phyloP scores from a whole-genome alignment of 2,329 filamentous ascomycete genomes.

The Cladorrhinum sp. region DNA sequence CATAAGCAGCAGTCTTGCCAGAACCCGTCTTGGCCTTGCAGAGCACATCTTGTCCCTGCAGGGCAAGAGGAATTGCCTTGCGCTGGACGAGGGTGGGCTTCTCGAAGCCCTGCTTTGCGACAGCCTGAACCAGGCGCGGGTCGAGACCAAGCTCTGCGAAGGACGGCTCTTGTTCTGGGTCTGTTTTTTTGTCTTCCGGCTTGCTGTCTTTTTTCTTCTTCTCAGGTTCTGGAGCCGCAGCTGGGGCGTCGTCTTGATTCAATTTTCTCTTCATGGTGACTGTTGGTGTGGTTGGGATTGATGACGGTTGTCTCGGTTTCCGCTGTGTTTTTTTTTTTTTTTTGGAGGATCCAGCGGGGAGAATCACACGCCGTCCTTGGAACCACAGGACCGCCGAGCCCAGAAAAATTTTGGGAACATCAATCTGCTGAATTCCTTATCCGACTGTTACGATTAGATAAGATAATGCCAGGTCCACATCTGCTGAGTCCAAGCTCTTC shows the following conservation, averaged over 20 bases:
- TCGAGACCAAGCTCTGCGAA: constrained; percentile 82
- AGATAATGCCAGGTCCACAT: too few relatives aligned
- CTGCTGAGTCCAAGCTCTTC: constrained; percentile 1
- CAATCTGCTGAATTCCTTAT: constrained; percentile 10
- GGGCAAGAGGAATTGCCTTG: constrained; percentile 80
- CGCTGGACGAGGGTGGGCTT: constrained; percentile 86
- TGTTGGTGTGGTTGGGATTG: constrained; percentile 15
- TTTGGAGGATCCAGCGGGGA: neutral
- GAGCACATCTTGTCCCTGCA: constrained; percentile 85
- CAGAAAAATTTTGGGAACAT: constrained; percentile 6
- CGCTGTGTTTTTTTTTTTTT: neutral
- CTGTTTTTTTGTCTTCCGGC: constrained; percentile 6
- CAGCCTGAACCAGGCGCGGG: constrained; percentile 77
- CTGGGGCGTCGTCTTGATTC: constrained; percentile 44
- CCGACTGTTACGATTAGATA: neutral
- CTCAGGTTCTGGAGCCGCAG: constrained; percentile 32
- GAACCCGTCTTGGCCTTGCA: constrained; percentile 93
- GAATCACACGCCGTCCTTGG: neutral
- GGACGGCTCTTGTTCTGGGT: constrained; percentile 41
- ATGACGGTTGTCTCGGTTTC: neutral
- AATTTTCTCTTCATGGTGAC: constrained; percentile 60
- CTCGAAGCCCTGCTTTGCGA: constrained; percentile 79
- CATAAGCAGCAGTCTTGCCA: constrained; percentile 95
- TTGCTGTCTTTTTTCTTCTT: constrained; percentile 28
- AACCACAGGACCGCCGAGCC: neutral